Conservation (phyloP, 108 stramenopile genomes). For the Schizochytrium sp. region DNA sequence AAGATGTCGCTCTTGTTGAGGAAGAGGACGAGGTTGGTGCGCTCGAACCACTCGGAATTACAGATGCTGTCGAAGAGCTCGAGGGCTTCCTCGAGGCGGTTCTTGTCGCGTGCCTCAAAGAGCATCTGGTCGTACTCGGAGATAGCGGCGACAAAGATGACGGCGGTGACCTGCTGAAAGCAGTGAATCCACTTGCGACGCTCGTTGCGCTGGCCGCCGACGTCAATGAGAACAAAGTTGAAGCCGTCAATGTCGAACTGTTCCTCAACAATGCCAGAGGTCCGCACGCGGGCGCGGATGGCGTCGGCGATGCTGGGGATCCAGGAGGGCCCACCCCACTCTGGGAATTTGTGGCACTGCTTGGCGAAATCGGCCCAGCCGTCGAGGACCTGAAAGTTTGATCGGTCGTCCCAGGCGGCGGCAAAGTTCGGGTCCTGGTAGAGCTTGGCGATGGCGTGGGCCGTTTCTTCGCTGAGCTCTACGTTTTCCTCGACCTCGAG, state of each 20-base stretch:
- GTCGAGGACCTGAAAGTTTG: slow-evolving; percentile 21
- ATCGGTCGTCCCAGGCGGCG: not conserved
- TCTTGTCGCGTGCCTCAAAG: slow-evolving; percentile 24
- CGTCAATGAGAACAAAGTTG: slow-evolving; percentile 12
- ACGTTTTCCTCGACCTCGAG: not conserved
- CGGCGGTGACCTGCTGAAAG: slow-evolving; percentile 34
- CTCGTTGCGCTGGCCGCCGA: slow-evolving; percentile 26
- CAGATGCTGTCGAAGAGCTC: slow-evolving; percentile 25
- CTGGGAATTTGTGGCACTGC: not conserved
- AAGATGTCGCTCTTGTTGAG: slow-evolving; percentile 42
- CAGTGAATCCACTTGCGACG: slow-evolving; percentile 29
- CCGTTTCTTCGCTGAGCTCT: slow-evolving; percentile 23
- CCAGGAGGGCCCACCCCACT: not conserved
- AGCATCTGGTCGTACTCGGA: slow-evolving; percentile 37
- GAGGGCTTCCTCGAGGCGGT: slow-evolving; percentile 29
- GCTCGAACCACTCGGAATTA: slow-evolving; percentile 10
- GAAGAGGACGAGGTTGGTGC: slow-evolving; percentile 25
- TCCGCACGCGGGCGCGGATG: slow-evolving; percentile 20
- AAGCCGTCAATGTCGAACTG: slow-evolving; percentile 10
- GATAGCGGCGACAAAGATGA: slow-evolving; percentile 35
- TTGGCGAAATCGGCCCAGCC: slow-evolving; percentile 11
- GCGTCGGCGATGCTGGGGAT: slow-evolving; percentile 17
- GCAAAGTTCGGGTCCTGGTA: slow-evolving; percentile 5
- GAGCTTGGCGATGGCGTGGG: slow-evolving; percentile 21
- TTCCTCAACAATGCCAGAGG: slow-evolving; percentile 29